Evolutionary conservation across 23 red algal species (phyloP), one percentile per base, ranked within the genome.

Genomic region (Agarophyton chilense): DNA sequence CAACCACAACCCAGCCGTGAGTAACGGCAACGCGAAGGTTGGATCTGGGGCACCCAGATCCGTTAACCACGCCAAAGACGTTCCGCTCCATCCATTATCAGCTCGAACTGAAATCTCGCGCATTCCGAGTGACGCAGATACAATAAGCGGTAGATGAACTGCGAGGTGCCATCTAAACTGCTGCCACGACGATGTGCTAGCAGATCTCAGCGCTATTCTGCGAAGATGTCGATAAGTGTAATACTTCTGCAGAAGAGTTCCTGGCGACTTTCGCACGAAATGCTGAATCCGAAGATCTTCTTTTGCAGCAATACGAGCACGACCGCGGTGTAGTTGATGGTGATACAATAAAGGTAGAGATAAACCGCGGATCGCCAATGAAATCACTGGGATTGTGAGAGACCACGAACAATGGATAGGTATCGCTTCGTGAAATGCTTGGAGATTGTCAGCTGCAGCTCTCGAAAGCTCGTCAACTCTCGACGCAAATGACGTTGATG

Each of bases 241-340:
- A 41, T 76, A 92, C 71, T 92, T 92, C 49, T 92, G 89, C 24
- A 77, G 41, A 57, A 92, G 60, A 3, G 77, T 74, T 35, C 89
- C 89, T 8, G 89, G 89, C 24, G 89, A 38, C 31, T 39, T 53
- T 13, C 89, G 89, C 40, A 92, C 77, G 18, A 83, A 82, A 45
- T 74, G 70, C 39, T 82, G 78, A 36, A 92, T 83, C 28, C 78
- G 76, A 73, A 44, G 64, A 39, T 82, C 78, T 61, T 92, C 89
- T 57, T 44, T 55, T 4, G 79, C 55, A 9, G 89, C 89, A 50
- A 76, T 44, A 8, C 75, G n/a, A 5, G 62, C 78, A 32, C 78
- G 63, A 42, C 70, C 57, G 44, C 32, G 34, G 40, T 82, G 78
- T 1, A 82, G 35, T 22, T 82, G 60, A 24, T 70, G 28, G 53